phyloP scores from a whole-genome alignment of 805 yeast species.

The Saccharomyces paradoxus region DNA sequence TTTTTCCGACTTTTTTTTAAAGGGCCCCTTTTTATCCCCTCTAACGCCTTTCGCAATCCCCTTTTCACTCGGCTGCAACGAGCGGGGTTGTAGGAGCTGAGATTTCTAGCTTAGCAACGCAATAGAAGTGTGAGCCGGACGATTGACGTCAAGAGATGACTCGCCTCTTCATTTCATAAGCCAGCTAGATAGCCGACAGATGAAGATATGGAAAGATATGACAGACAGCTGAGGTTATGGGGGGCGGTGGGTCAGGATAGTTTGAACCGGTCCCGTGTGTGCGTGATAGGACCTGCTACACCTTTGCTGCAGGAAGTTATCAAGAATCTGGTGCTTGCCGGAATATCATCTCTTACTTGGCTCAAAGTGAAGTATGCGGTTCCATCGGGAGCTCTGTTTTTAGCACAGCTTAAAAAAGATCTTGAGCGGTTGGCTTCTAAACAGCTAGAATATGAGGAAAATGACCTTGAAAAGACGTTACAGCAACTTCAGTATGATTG shows the following conservation, averaged over 20 bases:
- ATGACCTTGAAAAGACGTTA: background rate
- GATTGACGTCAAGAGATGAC: background rate
- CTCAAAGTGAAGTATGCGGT: background rate
- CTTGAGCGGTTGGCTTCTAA: background rate
- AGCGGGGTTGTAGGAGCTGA: background rate
- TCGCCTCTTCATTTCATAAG: background rate
- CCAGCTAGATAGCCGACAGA: background rate
- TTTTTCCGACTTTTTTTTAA: background rate
- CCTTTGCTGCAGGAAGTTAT: constrained; percentile 57
- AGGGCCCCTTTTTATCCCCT: background rate
- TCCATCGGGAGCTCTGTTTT: background rate
- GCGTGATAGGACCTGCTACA: constrained; percentile 52
- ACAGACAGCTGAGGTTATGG: constrained; percentile 87
- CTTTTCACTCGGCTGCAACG: background rate
- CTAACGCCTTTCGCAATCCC: background rate
- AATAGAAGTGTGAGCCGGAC: background rate
- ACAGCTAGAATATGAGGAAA: background rate
- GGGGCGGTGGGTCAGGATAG: constrained; percentile 63
- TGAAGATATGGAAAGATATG: constrained; percentile 46
- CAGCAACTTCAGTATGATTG: background rate
- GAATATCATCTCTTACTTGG: constrained; percentile 28
- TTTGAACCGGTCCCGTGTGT: constrained; percentile 49
- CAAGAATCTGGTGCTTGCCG: constrained; percentile 74
- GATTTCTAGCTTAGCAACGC: background rate
- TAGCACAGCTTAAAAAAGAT: background rate